A percentile compares a stretch with the other conserved stretches of the same genome.
Evolutionary conservation across 352 stramenopile species (phyloP).

Genomic region (Phytophthora uliginosa): DNA sequence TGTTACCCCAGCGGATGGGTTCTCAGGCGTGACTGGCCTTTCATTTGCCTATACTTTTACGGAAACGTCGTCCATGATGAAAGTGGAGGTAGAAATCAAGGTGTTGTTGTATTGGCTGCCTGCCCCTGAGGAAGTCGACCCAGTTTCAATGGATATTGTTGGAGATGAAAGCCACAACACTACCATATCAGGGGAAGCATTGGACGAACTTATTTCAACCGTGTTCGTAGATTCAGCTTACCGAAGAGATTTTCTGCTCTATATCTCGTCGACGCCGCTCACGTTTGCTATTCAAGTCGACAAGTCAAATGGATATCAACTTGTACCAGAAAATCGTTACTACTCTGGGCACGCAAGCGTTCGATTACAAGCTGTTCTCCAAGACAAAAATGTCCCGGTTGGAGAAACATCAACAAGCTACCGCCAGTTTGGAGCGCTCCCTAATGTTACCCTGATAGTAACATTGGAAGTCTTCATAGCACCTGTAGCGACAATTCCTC

Average conservation of each 20-base stretch:
- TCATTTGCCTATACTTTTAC: constrained; percentile 35
- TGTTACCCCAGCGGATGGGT: constrained; percentile 17
- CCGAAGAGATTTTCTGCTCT: constrained; percentile 24
- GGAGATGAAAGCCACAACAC: constrained; percentile 22
- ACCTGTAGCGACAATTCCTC: constrained; percentile 24
- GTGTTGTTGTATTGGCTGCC: constrained; percentile 28
- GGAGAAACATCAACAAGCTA: constrained; percentile 15
- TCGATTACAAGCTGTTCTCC: constrained; percentile 31
- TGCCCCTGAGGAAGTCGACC: constrained; percentile 22
- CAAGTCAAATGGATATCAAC: constrained; percentile 13
- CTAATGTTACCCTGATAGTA: constrained; percentile 28
- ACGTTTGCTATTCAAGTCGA: constrained; percentile 14
- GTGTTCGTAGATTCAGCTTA: constrained; percentile 28
- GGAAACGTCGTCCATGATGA: constrained; percentile 15
- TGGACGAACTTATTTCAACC: constrained; percentile 29
- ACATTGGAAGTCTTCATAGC: constrained; percentile 32
- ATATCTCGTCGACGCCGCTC: constrained; percentile 32
- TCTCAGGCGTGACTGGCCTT: constrained; percentile 14
- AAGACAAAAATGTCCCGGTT: constrained; percentile 19
- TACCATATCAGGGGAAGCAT: constrained; percentile 1
- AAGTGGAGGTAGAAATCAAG: constrained; percentile 22
- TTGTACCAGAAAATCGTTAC: constrained; percentile 26
- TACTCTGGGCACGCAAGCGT: constrained; percentile 44
- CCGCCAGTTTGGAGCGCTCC: constrained; percentile 24
- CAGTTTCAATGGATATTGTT: constrained; percentile 19